phyloP scores from a whole-genome alignment of 148 eudicot species.

The Amaranthus cruentus region DNA sequence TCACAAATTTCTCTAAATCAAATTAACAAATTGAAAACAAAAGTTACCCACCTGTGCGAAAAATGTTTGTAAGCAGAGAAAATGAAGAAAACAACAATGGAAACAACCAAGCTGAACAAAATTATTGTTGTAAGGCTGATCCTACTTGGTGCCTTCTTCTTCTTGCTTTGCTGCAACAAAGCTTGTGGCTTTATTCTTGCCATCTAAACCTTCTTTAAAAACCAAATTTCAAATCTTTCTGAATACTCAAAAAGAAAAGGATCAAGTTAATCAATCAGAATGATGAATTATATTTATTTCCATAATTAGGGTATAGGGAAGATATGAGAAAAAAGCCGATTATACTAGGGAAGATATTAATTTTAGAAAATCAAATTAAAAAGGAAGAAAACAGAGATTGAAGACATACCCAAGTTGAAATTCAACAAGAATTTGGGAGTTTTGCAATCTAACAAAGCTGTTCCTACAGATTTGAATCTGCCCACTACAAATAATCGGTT shows the following conservation, averaged over 20 bases:
- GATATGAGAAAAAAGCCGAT: too few relatives aligned
- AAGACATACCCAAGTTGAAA: constrained; percentile 20
- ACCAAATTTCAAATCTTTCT: constrained; percentile 8
- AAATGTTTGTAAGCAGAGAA: constrained; percentile 65
- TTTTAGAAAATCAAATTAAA: background rate
- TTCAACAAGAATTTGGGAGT: background rate
- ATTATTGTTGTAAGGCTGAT: constrained; percentile 49
- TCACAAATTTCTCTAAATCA: background rate
- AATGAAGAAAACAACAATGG: constrained; percentile 56
- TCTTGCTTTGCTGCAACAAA: constrained; percentile 87
- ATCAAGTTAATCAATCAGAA: background rate
- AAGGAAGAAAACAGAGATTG: constrained; percentile 5
- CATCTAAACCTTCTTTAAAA: constrained; percentile 32
- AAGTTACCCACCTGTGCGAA: constrained; percentile 51
- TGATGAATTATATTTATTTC: background rate
- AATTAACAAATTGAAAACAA: background rate
- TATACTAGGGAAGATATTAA: background rate
- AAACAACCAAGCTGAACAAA: constrained; percentile 48
- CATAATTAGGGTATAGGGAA: background rate
- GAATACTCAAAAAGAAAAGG: background rate
- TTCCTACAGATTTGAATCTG: constrained; percentile 14
- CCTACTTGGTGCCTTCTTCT: constrained; percentile 85
- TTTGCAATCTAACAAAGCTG: background rate
- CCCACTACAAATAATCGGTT: background rate
- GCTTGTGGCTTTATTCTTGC: constrained; percentile 93